These are phyloP conservation scores for Bonia amplexicaulis DNA, from an alignment of 176 grass and related monocot genomes.

Conservation along the genomic window DNA sequence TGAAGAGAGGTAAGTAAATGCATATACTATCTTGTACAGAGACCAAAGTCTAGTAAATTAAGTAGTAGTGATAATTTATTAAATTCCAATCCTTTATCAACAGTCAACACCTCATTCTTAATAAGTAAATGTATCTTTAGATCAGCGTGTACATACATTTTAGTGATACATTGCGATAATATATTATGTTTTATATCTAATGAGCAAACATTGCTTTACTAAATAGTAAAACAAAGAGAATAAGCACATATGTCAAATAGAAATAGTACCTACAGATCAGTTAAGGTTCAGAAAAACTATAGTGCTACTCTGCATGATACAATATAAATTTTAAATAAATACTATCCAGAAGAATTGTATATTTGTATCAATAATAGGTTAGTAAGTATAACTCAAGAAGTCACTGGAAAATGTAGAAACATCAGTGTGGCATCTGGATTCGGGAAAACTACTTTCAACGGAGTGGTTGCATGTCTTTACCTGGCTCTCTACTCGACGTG, in stretches of 20 bases:
- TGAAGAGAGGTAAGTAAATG: not conserved
- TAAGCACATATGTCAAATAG: not conserved
- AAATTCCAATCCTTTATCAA: conserved; percentile 8
- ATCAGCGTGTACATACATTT: not conserved
- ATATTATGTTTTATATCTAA: not conserved
- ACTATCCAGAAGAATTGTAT: not conserved
- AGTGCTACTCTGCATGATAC: not conserved
- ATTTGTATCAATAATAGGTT: not conserved
- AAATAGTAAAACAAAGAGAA: conserved; percentile 18
- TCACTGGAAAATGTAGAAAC: conserved; percentile 1
- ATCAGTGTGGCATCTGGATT: not conserved
- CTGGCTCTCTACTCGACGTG: conserved; percentile 52
- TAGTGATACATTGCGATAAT: not conserved
- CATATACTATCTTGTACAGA: not conserved
- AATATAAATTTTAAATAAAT: conserved; percentile 18
- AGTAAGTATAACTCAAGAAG: not conserved
- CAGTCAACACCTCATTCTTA: not conserved
- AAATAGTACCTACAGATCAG: not conserved
- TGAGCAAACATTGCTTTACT: conserved; percentile 7
- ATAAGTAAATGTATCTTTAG: not conserved
- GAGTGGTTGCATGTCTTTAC: conserved; percentile 29
- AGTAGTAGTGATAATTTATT: not conserved
- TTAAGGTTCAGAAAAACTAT: conserved; percentile 18
- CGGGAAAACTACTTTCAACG: not conserved
- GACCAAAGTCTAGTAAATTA: not conserved